These are phyloP conservation scores for Diaporthe helianthi DNA, from an alignment of 2,329 filamentous ascomycete species.

Conservation along the genomic window DNA sequence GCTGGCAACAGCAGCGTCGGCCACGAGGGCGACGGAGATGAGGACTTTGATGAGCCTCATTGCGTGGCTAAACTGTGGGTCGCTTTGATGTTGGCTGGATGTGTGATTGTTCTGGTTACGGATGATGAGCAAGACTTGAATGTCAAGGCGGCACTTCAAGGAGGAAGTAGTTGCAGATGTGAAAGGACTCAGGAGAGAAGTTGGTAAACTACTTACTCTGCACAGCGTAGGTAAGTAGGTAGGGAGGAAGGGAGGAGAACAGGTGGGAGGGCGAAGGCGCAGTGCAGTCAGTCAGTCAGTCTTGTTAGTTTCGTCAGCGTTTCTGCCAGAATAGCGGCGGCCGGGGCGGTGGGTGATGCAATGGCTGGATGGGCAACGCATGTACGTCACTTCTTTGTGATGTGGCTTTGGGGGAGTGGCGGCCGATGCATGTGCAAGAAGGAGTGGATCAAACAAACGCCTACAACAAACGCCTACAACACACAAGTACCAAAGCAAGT, in stretches of 20 bases:
- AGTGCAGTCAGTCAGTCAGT: neutral
- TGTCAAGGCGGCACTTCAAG: neutral
- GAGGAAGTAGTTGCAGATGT: constrained; percentile 3
- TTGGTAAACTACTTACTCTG: neutral
- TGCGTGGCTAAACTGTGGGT: constrained; percentile 40
- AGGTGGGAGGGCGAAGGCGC: neutral
- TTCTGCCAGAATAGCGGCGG: neutral
- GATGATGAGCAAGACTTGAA: neutral
- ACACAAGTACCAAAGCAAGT: neutral
- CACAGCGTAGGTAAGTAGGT: neutral
- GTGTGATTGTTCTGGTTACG: neutral
- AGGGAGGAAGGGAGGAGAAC: neutral
- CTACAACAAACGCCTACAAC: too few species aligned
- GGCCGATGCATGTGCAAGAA: constrained; percentile 3
- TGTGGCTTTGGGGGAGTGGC: constrained; percentile 24
- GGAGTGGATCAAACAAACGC: constrained; percentile 11
- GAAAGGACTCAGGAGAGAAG: neutral
- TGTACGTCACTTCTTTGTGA: constrained; percentile 30
- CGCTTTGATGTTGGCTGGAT: neutral
- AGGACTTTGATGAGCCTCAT: constrained; percentile 83
- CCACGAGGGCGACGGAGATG: constrained; percentile 75
- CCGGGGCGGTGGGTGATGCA: neutral
- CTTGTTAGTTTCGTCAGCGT: neutral
- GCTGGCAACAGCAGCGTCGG: constrained; percentile 73
- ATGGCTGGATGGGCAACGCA: constrained; percentile 25